Percentiles rank a stretch among this genome's conserved stretches.
Conservation (phyloP, 352 stramenopile species). For the Phytophthora litchii region DNA sequence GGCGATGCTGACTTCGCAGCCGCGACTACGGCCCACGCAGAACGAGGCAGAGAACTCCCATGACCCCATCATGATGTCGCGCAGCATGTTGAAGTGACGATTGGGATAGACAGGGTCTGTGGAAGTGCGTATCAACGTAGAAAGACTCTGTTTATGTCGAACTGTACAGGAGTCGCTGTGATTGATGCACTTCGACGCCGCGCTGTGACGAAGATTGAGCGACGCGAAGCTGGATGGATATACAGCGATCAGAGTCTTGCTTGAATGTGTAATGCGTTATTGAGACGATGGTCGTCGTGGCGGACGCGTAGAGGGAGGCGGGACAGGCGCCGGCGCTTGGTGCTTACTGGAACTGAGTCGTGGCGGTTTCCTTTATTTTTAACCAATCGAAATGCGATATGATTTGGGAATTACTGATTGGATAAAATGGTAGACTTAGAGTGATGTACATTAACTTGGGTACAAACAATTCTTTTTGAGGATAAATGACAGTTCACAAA, state of each 20-base stretch:
- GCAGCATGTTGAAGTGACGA: slow-evolving; percentile 31
- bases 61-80: slow-evolving; percentile 19
- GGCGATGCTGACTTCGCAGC: slow-evolving; percentile 70
- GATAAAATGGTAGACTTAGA: background rate
- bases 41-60: slow-evolving; percentile 67
- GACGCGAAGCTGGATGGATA: background rate
- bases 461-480: slow-evolving; percentile 9
- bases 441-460: slow-evolving; percentile 7
- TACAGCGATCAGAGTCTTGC: background rate
- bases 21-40: slow-evolving; percentile 71
- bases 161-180: background rate
- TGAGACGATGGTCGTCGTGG: slow-evolving; percentile 1
- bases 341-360: slow-evolving; percentile 20
- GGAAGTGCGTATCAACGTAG: slow-evolving; percentile 8
- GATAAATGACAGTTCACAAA: background rate
- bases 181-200: slow-evolving; percentile 6
- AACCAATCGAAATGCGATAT: slow-evolving; percentile 5
- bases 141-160: slow-evolving; percentile 2
- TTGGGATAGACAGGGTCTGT: background rate
- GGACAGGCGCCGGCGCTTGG: slow-evolving; percentile 26
- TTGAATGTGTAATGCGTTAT: background rate
- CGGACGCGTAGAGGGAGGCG: slow-evolving; percentile 1
- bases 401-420: background rate
- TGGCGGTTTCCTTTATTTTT: slow-evolving; percentile 17
- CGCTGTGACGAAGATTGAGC: background rate